A percentile compares a stretch with the other conserved stretches of the same genome.
Evolutionary conservation across 352 stramenopile species (phyloP).

Genomic region (Lagenidium giganteum): DNA sequence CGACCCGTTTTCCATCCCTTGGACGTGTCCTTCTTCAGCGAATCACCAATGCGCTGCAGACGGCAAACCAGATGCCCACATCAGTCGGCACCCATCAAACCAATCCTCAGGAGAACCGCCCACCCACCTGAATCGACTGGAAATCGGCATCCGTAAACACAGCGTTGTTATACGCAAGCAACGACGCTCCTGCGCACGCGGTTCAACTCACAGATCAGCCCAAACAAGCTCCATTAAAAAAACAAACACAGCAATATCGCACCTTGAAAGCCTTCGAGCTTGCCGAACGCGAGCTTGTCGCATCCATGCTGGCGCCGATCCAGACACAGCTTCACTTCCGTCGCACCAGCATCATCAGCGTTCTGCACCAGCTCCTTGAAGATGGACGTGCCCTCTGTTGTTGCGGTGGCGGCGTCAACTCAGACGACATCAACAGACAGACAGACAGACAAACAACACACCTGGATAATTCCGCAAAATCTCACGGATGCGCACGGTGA

Average conservation of each 20-base stretch:
- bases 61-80: no score
- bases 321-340: slow-evolving; percentile 58
- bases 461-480: slow-evolving; percentile 91
- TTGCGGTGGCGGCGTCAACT: no score
- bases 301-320: slow-evolving; percentile 47
- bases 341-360: slow-evolving; percentile 82
- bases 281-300: slow-evolving; percentile 52
- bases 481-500: slow-evolving; percentile 89
- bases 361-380: slow-evolving; percentile 90
- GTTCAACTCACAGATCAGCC: slow-evolving; percentile 37
- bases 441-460: no score
- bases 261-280: slow-evolving; percentile 60
- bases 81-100: no score
- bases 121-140: slow-evolving; percentile 80
- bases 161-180: slow-evolving; percentile 86
- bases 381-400: slow-evolving; percentile 85
- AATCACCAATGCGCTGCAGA: slow-evolving; percentile 62
- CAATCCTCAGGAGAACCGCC: no score
- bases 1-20: slow-evolving; percentile 78
- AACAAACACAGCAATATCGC: background rate
- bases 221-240: background rate
- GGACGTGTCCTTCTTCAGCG: slow-evolving; percentile 61
- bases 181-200: slow-evolving; percentile 57
- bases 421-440: no score
- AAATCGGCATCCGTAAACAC: slow-evolving; percentile 87